Evolutionary conservation across 2,329 filamentous ascomycete genomes (phyloP).

Genomic region (Macroventuria anomochaeta): DNA sequence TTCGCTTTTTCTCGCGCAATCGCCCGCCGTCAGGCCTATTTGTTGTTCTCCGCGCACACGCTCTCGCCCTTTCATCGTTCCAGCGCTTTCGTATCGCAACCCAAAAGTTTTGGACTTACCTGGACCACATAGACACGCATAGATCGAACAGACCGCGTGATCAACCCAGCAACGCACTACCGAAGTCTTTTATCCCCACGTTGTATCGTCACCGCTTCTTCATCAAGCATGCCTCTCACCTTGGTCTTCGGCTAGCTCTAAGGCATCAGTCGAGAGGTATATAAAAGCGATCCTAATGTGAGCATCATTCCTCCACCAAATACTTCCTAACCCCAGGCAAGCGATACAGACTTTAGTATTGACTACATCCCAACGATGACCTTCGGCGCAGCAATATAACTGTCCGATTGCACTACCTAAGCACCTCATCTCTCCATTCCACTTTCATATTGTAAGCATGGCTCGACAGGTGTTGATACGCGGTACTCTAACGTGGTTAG

Average conservation of each 20-base stretch:
- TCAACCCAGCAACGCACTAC: background rate
- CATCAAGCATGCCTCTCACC: conserved; percentile 10
- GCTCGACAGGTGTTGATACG: background rate
- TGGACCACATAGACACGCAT: background rate
- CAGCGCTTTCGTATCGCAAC: background rate
- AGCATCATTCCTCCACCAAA: background rate
- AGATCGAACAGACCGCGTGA: background rate
- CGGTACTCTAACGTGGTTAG: background rate
- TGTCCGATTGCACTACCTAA: background rate
- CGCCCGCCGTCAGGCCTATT: background rate
- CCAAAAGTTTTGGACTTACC: background rate
- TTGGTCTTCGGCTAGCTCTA: background rate
- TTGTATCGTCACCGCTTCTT: conserved; percentile 6
- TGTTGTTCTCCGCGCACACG: background rate
- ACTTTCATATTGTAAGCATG: background rate
- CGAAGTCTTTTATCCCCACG: background rate
- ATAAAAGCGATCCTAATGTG: background rate
- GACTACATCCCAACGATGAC: background rate
- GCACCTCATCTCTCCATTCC: background rate
- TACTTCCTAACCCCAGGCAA: background rate
- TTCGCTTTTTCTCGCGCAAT: background rate
- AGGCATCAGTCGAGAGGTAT: conserved; percentile 7
- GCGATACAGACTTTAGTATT: background rate
- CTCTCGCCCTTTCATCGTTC: background rate
- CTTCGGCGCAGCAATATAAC: background rate